Evolutionary conservation across 208 protist genomes (phyloP), one percentile per base, ranked within the genome.

Genomic region (Leishmania guyanensis): DNA sequence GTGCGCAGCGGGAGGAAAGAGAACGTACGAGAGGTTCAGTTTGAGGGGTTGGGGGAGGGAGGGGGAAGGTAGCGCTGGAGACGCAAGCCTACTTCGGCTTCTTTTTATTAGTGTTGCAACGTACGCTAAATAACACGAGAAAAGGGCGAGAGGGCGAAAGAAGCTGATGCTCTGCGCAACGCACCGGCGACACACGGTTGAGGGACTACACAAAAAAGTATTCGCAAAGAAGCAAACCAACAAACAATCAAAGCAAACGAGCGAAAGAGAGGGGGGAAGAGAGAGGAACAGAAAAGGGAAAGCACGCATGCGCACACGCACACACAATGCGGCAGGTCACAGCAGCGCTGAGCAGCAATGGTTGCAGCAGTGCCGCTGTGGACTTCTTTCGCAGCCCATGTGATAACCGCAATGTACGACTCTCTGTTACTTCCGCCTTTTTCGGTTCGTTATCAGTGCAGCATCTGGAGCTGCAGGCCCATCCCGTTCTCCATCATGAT

Each of bases 401-500:
- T 26, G 64, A 43, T 22, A 1, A 43, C 12, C 33, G 39, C 64
- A 22, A 29, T 9, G 26, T 29, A 64, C 26, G 20, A 64, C 8
- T 16, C 22, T 68, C 3, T 46, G 14, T 20, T 16, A 29, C 3
- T 43, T 36, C 12, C 9, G 64, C 2, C 64, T 68, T 68, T 68
- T 1, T 68, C 2, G 22, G 36, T 50, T 33, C 48, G 36, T 22
- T 50, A 14, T 76, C 82, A 75, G 56, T n/a, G 76, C 43, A 81
- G 68, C 29, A 85, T 51, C 60, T 85, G 82, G 14, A 81, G 66
- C 70, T 70, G 82, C 60, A 81, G 16, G 10, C 70, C 81, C 54
- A 78, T 46, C 48, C 53, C 43, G 43, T 74, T 78, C 39, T 78
- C 75, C 33, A 73, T 58, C 36, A 77, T 77, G 60, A 65, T 64